Evolutionary conservation across 2,329 filamentous ascomycete species (phyloP).

Genomic region (Trichoderma hamatum): DNA sequence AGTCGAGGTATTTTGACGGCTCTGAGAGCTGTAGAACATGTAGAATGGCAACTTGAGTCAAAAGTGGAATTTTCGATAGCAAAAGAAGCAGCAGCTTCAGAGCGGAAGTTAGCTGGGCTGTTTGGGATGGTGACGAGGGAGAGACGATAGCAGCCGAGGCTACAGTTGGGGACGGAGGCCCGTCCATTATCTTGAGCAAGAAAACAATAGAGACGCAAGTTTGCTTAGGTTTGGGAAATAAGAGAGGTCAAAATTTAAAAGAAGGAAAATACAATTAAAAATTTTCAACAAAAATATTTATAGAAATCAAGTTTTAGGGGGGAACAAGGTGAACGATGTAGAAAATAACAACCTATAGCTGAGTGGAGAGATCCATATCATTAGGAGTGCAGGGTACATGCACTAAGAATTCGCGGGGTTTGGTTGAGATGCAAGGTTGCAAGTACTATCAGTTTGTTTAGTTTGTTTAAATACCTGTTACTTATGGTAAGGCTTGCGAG

Average conservation of each 20-base stretch:
- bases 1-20: conserved; percentile 74
- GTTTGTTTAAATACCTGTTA: background rate
- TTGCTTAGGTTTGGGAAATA: background rate
- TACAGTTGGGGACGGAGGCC: background rate
- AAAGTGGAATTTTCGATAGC: conserved; percentile 62
- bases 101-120: background rate
- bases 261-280: background rate
- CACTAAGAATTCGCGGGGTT: background rate
- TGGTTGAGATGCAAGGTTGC: background rate
- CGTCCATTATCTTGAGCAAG: background rate
- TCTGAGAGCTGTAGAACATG: conserved; percentile 71
- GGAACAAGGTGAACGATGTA: background rate
- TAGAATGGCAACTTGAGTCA: conserved; percentile 62
- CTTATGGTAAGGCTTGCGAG: background rate
- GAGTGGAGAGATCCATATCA: background rate
- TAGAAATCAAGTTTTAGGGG: background rate
- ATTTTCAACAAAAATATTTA: background rate
- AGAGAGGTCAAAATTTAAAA: background rate
- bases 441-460: background rate
- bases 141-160: background rate
- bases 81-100: conserved; percentile 38
- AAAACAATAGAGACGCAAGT: background rate
- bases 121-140: background rate
- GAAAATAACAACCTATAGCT: background rate
- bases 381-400: background rate